Conservation (phyloP, 2,329 filamentous ascomycete genomes). For the Neonectria punicea region DNA sequence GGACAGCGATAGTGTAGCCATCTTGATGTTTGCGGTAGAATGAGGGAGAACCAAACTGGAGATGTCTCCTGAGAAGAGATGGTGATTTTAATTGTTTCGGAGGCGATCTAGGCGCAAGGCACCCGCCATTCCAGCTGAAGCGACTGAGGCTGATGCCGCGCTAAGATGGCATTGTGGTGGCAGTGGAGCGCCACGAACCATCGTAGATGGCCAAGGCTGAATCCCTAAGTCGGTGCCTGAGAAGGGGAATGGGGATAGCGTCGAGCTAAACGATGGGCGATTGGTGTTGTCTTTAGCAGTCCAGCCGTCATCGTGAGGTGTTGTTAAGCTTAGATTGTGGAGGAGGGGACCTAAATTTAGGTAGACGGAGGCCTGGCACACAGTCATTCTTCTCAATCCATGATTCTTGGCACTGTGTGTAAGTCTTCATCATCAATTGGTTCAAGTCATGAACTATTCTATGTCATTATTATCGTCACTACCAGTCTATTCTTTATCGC, state of each 20-base stretch:
- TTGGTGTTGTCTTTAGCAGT: background rate
- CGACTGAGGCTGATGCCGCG: conserved; percentile 26
- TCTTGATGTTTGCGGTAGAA: conserved; percentile 2
- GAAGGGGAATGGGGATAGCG: background rate
- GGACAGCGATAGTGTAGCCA: conserved; percentile 28
- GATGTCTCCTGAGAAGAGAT: background rate
- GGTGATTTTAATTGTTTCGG: background rate
- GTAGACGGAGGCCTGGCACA: background rate
- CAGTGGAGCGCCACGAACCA: conserved; percentile 27
- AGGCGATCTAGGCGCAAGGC: conserved; percentile 7
- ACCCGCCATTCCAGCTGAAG: conserved; percentile 24
- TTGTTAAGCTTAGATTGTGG: background rate
- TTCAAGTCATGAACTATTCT: background rate
- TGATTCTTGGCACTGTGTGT: background rate
- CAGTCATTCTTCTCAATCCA: background rate
- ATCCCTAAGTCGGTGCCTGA: background rate
- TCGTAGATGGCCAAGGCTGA: background rate
- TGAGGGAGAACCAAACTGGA: background rate
- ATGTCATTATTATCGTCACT: conserved; percentile 16
- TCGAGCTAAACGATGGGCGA: background rate
- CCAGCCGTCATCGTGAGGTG: background rate
- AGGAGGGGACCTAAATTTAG: background rate
- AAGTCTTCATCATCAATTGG: background rate
- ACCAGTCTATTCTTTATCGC: conserved; percentile 7
- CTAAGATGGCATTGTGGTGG: conserved; percentile 30